Conservation (phyloP, 1,139 yeast species). For the Nadsonia commutata region DNA sequence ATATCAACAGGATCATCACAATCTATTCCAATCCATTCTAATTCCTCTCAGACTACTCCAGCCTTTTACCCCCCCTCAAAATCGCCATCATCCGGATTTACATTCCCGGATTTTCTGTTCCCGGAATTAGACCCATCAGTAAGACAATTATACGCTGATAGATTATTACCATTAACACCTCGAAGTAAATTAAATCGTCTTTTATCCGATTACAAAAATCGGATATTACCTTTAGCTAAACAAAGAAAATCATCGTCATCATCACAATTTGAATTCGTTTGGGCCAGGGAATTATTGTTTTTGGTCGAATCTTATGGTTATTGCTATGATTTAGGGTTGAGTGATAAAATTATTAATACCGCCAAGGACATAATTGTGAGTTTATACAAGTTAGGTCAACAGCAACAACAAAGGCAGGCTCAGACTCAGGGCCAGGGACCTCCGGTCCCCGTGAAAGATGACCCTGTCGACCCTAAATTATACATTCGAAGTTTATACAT, state of each 20-base stretch:
- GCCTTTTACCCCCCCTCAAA: too few relatives aligned
- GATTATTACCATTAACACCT: background rate
- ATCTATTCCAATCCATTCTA: too few relatives aligned
- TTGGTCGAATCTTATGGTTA: background rate
- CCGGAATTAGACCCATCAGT: conserved; percentile 12
- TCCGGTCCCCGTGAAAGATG: background rate
- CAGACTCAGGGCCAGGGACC: background rate
- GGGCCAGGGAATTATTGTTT: background rate
- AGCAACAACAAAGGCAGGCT: background rate
- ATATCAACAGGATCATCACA: too few relatives aligned
- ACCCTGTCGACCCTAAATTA: background rate
- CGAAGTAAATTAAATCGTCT: background rate
- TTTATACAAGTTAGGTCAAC: background rate
- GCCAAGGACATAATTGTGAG: conserved; percentile 2
- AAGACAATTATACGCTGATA: background rate
- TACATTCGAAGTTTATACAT: conserved; percentile 11
- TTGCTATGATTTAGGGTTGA: background rate
- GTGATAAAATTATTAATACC: background rate
- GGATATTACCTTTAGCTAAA: background rate
- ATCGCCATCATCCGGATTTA: conserved; percentile 11
- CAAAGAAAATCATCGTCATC: background rate
- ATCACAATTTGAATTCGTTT: background rate
- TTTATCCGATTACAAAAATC: background rate
- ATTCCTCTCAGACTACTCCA: too few relatives aligned
- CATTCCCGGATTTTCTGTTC: conserved; percentile 20